Evolutionary conservation across 202 grass and related monocot genomes (phyloP), one percentile per base, ranked within the genome.

Genomic region (Setaria italica): DNA sequence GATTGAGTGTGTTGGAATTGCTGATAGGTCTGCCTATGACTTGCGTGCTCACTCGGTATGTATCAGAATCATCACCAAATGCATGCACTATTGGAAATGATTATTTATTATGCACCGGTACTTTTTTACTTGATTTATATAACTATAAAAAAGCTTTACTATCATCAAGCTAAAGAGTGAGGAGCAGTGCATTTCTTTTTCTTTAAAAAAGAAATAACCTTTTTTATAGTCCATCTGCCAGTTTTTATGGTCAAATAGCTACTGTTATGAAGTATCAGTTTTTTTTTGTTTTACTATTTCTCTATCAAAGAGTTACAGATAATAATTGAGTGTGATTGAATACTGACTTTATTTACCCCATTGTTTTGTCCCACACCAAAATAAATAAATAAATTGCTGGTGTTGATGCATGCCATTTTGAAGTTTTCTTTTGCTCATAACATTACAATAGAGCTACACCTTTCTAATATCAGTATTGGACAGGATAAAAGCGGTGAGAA

Each of bases 1-100:
- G 95, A 97, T 97, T 51, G 92, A 97, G 74, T 97, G 95, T 84
- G 95, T 97, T 88, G 95, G 95, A 80, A 97, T 97, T 88, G 95
- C 95, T 88, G 95, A 97, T 85, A 94, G 95, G 60, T 97, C 95
- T 70, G 92, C 90, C 30, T 92, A 92, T 81, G 94, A 97, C 68
- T 74, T 97, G 82, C 79, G 70, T 72, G 94, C 94, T 39, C 94
- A 97, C 71, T 92, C 94, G 65, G 94, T 94, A 94, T 66, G 88
- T 59, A 42, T 80, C n/a, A 48, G 81, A 39, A 48, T 83, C 35
- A 47, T 37, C 11, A 72, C 67, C 72, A 11, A 3, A 77, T 80
- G 19, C 33, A 19, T 66, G 53, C 9, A 7, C 17, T 68, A 57
- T 35, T 80, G 46, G 13, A 77, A 70, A 15, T 65, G 58, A 30